Evolutionary conservation across 2,329 filamentous ascomycete genomes (phyloP).

Genomic region (Capronia epimyces): DNA sequence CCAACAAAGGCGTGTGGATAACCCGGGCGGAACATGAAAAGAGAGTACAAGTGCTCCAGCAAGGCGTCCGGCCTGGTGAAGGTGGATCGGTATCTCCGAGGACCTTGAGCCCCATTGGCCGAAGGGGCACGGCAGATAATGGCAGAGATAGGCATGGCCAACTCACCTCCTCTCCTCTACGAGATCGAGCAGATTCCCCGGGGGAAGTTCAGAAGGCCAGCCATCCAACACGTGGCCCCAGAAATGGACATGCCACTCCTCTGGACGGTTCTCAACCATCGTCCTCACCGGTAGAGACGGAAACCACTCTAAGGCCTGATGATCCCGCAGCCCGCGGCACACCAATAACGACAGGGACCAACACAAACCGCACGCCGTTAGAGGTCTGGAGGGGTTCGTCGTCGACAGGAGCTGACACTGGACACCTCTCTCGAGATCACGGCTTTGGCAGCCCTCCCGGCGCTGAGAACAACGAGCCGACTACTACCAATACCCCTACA

Average conservation of each 20-base stretch:
- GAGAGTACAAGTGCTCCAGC: conserved; percentile 40
- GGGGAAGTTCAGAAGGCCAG: neutral
- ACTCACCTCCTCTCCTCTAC: conserved; percentile 21
- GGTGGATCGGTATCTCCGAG: conserved; percentile 27
- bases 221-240: conserved; percentile 5
- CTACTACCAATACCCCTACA: conserved; percentile 13
- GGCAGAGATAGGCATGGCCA: conserved; percentile 11
- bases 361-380: conserved; percentile 1
- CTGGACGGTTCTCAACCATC: conserved; percentile 9
- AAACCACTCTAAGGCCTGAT: conserved; percentile 3
- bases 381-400: conserved; percentile 3
- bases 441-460: conserved; percentile 1
- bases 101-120: conserved; percentile 24
- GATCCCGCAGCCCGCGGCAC: conserved; percentile 1
- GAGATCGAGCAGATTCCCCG: conserved; percentile 10
- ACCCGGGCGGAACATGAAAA: conserved; percentile 60
- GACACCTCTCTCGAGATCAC: conserved; percentile 6
- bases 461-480: conserved; percentile 3
- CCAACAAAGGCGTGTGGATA: conserved; percentile 71
- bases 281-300: conserved; percentile 14
- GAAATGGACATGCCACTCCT: conserved; percentile 9
- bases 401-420: conserved; percentile 8
- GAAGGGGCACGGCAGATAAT: neutral
- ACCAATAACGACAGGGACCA: neutral
- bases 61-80: conserved; percentile 30